Evolutionary conservation across 345 rosid species (phyloP), one percentile per base, ranked within the genome.

Genomic region (Dipteronia sinensis): DNA sequence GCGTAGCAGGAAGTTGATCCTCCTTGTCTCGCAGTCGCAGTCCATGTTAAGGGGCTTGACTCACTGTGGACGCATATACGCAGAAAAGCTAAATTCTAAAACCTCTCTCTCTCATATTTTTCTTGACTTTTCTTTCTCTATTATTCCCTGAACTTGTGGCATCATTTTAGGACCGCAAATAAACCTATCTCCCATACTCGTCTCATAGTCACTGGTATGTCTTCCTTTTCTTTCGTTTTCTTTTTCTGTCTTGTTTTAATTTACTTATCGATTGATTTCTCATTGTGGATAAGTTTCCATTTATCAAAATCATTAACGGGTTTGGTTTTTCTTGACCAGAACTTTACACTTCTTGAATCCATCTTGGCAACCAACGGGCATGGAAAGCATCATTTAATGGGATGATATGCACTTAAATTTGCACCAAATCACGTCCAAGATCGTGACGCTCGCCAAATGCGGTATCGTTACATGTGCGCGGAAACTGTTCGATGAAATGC

Each of bases 401-500:
- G 23, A 58, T 59, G 25, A 68, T 29, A 86, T 86, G 87, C 71
- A 23, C 75, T 76, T 80, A 4, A 65, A 71, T 76, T 65, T 89
- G 63, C 79, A 81, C 69, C 82, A 81, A 47, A 79, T 78, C 65
- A 92, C 98, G 58, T 80, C 91, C 12, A 90, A 82, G 86, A 82
- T 93, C 23, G 17, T 73, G 2, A 67, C 74, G 68, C 69, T 89
- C 0, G 84, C 86, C 0, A 83, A 79, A 44, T 79, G 86, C 6
- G 97, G 98, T 7, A 82, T 73, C 3, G 77, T 92, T 38, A 12
- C 74, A 3, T 78, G 77, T 0, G 94, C 95, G 55, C 95, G 97
- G 69, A 77, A 87, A 29, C 49, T 94, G 88, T 92, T 94, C 86
- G 97, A 94, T 58, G 82, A 82, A 87, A 86, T 92, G 91, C 87